Percentiles rank a stretch among this genome's conserved stretches.
These are phyloP conservation scores for Aspergillus candidus DNA, from an alignment of 2,329 filamentous ascomycete species.

Conservation along the genomic window DNA sequence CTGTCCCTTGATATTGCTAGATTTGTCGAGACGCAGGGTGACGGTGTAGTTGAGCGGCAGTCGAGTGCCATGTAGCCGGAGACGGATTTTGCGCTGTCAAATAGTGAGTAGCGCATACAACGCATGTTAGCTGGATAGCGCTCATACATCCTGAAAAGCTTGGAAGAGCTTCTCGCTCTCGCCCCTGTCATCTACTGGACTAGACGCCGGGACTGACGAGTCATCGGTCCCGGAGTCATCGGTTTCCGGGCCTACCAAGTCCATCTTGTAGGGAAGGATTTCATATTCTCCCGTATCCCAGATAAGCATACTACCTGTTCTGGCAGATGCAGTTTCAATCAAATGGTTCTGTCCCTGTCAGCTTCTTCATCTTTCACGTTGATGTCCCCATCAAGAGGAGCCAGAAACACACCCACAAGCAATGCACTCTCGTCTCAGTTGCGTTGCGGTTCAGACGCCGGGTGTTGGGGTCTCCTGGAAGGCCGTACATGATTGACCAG, in stretches of 20 bases:
- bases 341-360: constrained; percentile 51
- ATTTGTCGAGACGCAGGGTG: constrained; percentile 44
- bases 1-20: constrained; percentile 10
- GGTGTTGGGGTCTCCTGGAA: constrained; percentile 55
- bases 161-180: constrained; percentile 44
- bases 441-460: constrained; percentile 52
- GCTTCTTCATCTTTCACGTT: not conserved
- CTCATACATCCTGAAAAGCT: constrained; percentile 44
- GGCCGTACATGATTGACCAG: constrained; percentile 59
- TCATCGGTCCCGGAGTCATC: constrained; percentile 25
- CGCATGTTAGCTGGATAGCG: not conserved
- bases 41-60: constrained; percentile 52
- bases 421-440: constrained; percentile 57
- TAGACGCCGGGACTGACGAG: constrained; percentile 8
- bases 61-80: constrained; percentile 50
- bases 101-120: not conserved
- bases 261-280: constrained; percentile 43
- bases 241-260: constrained; percentile 30
- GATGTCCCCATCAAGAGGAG: not conserved
- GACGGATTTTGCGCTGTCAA: constrained; percentile 48
- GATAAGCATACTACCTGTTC: constrained; percentile 55
- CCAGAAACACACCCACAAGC: constrained; percentile 46
- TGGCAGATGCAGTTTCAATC: constrained; percentile 51
- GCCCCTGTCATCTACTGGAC: constrained; percentile 11
- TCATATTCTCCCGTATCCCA: constrained; percentile 59